Conservation (phyloP, 2,329 filamentous ascomycete species). For the Ilyonectria mors-panacis region DNA sequence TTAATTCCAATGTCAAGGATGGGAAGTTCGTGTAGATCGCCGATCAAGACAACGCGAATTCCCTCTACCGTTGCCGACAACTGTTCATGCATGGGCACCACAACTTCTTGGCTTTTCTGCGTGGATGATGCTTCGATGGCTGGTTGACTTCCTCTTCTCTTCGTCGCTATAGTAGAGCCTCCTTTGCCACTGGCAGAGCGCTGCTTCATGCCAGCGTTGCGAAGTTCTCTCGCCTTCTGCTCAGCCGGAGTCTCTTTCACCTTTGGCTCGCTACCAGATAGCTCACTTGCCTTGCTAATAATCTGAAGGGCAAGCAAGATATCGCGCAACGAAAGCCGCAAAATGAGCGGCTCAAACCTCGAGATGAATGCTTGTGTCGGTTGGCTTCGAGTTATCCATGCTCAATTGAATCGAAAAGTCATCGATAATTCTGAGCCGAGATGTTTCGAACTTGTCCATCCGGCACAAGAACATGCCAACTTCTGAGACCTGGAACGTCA, state of each 20-base stretch:
- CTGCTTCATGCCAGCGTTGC: constrained; percentile 65
- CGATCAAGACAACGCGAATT: constrained; percentile 92
- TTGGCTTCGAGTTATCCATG: constrained; percentile 78
- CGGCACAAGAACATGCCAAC: constrained; percentile 98
- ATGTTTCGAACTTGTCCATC: constrained; percentile 97
- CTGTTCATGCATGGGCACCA: constrained; percentile 72
- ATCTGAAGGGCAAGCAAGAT: constrained; percentile 96
- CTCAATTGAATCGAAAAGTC: constrained; percentile 95
- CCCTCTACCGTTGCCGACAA: constrained; percentile 90
- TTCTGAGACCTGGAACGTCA: constrained; percentile 93
- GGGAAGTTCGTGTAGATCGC: constrained; percentile 94
- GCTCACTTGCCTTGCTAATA: constrained; percentile 88
- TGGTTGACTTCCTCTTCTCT: constrained; percentile 56
- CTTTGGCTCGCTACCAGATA: constrained; percentile 77
- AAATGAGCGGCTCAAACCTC: constrained; percentile 90
- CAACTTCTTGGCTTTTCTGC: constrained; percentile 31
- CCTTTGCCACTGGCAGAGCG: constrained; percentile 71
- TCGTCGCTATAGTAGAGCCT: constrained; percentile 63
- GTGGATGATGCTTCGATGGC: constrained; percentile 46
- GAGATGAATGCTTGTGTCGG: constrained; percentile 84
- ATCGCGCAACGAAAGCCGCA: constrained; percentile 92
- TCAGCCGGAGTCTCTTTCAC: constrained; percentile 60
- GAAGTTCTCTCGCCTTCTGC: constrained; percentile 70
- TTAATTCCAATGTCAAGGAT: constrained; percentile 96
- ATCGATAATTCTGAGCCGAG: constrained; percentile 91